Evolutionary conservation across 352 stramenopile species (phyloP).

Genomic region (Globisporangium rhizosaccharum): DNA sequence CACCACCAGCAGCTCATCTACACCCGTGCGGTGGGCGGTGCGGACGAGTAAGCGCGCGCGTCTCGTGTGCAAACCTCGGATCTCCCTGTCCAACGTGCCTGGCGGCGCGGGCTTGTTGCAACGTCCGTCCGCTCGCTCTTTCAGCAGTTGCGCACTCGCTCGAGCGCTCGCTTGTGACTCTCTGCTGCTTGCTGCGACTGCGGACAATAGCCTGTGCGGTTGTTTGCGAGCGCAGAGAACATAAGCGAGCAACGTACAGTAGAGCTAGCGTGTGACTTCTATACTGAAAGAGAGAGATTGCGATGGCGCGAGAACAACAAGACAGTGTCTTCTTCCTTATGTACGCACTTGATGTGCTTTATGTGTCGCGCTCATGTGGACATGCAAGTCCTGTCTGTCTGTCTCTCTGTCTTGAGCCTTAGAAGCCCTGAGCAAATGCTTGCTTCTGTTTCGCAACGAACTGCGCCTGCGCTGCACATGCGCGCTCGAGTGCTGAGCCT

Average conservation of each 20-base stretch:
- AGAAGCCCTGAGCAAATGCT: conserved; percentile 33
- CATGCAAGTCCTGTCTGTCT: no score
- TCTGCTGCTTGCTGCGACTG: no score
- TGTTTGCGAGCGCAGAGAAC: no score
- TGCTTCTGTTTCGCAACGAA: conserved; percentile 34
- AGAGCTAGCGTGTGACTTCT: no score
- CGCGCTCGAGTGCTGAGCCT: conserved; percentile 24
- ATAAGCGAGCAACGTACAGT: not conserved
- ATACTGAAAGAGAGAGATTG: no score
- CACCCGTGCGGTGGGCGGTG: conserved; percentile 89
- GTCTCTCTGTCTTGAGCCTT: not conserved
- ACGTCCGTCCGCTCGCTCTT: no score
- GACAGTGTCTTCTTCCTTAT: no score
- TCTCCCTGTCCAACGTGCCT: conserved; percentile 9
- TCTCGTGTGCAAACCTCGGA: conserved; percentile 1
- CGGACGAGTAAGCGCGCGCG: conserved; percentile 49
- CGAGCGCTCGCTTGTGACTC: no score
- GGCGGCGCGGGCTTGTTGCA: not conserved
- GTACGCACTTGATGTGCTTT: no score
- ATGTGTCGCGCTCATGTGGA: not conserved
- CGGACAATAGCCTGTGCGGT: no score
- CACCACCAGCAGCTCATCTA: conserved; percentile 98
- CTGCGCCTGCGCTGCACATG: conserved; percentile 26
- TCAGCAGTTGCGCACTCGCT: no score
- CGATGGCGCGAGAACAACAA: no score